Conservation (phyloP, 805 yeast species). For the Priceomyces melissophilus region DNA sequence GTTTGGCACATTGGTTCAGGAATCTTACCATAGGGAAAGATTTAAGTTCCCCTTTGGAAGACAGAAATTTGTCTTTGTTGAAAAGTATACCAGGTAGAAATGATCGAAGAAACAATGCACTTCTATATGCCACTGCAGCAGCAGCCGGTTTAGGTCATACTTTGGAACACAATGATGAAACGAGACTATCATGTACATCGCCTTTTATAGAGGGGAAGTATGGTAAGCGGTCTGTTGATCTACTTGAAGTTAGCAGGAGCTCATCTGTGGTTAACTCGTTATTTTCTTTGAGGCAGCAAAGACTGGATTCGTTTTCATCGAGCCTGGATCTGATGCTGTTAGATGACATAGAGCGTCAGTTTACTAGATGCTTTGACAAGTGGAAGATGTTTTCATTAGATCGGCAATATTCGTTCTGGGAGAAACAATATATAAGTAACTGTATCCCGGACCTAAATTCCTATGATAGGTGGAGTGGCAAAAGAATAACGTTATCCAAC, state of each 20-base stretch:
- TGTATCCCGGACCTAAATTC: conserved; percentile 38
- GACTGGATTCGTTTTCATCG: no score
- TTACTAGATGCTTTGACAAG: conserved; percentile 5
- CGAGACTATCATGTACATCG: no score
- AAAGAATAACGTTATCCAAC: conserved; percentile 17
- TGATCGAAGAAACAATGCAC: conserved; percentile 19
- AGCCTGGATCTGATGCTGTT: no score
- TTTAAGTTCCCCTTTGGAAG: conserved; percentile 28
- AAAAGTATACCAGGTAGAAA: conserved; percentile 23
- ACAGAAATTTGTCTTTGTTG: conserved; percentile 19
- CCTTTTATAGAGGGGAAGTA: no score
- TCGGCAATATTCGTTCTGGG: conserved; percentile 18
- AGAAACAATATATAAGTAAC: conserved; percentile 34
- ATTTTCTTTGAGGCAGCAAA: background rate
- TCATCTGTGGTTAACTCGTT: background rate
- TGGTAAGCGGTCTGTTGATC: no score
- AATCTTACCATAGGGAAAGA: conserved; percentile 32
- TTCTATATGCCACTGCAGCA: conserved; percentile 21
- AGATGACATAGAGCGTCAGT: no score
- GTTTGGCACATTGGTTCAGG: conserved; percentile 38
- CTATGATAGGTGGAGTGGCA: conserved; percentile 34
- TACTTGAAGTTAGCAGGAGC: background rate
- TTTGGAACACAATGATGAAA: background rate
- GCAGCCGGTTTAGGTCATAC: conserved; percentile 8
- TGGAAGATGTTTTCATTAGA: conserved; percentile 14